Evolutionary conservation across 768 basidiomycete genomes (phyloP).

Genomic region (Podaxis carcinomalis): DNA sequence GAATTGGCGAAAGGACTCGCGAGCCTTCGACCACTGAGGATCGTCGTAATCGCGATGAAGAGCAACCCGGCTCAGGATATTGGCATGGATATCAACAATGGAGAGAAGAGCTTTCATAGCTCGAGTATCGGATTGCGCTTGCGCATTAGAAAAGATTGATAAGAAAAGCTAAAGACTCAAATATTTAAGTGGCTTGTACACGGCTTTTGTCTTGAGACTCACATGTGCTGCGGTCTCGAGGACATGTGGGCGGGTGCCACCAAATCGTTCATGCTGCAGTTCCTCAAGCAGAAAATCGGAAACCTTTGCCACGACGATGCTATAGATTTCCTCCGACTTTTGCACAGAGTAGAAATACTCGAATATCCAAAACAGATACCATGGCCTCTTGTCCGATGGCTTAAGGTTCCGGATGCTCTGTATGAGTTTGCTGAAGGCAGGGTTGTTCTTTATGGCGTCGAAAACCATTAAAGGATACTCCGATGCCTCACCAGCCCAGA

Average conservation of each 20-base stretch:
- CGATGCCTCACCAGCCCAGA: constrained; percentile 71
- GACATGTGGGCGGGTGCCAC: constrained; percentile 50
- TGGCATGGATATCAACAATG: constrained; percentile 36
- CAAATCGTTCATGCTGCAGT: constrained; percentile 73
- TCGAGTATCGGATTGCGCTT: constrained; percentile 17
- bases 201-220: constrained; percentile 23
- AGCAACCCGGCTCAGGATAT: constrained; percentile 32
- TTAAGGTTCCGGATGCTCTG: constrained; percentile 22
- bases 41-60: constrained; percentile 29
- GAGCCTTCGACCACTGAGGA: constrained; percentile 30
- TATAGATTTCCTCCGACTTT: constrained; percentile 37
- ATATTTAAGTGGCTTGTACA: background rate
- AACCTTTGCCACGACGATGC: constrained; percentile 69
- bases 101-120: constrained; percentile 21
- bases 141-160: constrained; percentile 23
- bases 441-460: constrained; percentile 81
- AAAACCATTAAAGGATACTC: constrained; percentile 79
- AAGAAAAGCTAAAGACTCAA: constrained; percentile 25
- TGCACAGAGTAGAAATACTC: constrained; percentile 58
- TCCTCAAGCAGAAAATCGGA: constrained; percentile 76
- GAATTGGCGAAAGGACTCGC: constrained; percentile 30
- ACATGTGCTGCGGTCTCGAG: constrained; percentile 64
- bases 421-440: constrained; percentile 44
- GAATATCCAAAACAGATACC: constrained; percentile 62
- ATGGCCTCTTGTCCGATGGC: constrained; percentile 29